These are phyloP conservation scores for Talaromyces wortmannii DNA, from an alignment of 495 filamentous ascomycete species.

Conservation along the genomic window DNA sequence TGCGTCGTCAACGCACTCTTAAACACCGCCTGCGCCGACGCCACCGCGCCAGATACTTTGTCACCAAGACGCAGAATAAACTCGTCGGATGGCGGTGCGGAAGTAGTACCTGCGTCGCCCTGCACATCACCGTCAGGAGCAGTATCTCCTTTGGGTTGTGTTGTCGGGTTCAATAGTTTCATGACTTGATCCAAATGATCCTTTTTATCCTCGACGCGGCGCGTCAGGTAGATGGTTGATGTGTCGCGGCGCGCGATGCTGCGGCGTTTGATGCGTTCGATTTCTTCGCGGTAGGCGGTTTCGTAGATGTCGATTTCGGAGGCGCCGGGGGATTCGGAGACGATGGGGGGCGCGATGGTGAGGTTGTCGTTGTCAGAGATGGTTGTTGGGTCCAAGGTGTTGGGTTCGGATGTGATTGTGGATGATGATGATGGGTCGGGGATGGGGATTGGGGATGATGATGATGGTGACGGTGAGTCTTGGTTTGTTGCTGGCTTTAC, in stretches of 20 bases:
- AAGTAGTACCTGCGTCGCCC: not conserved
- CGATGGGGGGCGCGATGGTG: slow-evolving; percentile 34
- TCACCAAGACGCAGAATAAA: slow-evolving; percentile 6
- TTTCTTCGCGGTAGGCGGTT: slow-evolving; percentile 73
- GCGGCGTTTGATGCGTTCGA: slow-evolving; percentile 57
- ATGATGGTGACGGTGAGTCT: slow-evolving; percentile 33
- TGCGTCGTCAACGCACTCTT: slow-evolving; percentile 11
- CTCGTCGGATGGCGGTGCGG: not conserved
- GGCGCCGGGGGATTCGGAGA: slow-evolving; percentile 76
- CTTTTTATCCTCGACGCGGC: slow-evolving; percentile 48
- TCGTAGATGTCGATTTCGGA: slow-evolving; percentile 85
- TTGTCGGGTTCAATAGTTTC: slow-evolving; percentile 18
- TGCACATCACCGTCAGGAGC: not conserved
- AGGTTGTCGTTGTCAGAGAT: slow-evolving; percentile 8
- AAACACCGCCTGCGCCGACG: slow-evolving; percentile 10
- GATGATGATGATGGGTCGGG: slow-evolving; percentile 13
- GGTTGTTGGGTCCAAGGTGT: slow-evolving; percentile 1
- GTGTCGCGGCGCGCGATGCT: slow-evolving; percentile 20
- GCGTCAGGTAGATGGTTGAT: slow-evolving; percentile 46
- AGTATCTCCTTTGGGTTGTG: slow-evolving; percentile 2
- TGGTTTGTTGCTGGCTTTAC: slow-evolving; percentile 7
- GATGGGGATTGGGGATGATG: slow-evolving; percentile 1
- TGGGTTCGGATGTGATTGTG: not conserved
- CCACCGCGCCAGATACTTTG: slow-evolving; percentile 9
- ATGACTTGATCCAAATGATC: slow-evolving; percentile 28